phyloP scores from a whole-genome alignment of 2,329 filamentous ascomycete species.

The Mycosphaerella arachidis region DNA sequence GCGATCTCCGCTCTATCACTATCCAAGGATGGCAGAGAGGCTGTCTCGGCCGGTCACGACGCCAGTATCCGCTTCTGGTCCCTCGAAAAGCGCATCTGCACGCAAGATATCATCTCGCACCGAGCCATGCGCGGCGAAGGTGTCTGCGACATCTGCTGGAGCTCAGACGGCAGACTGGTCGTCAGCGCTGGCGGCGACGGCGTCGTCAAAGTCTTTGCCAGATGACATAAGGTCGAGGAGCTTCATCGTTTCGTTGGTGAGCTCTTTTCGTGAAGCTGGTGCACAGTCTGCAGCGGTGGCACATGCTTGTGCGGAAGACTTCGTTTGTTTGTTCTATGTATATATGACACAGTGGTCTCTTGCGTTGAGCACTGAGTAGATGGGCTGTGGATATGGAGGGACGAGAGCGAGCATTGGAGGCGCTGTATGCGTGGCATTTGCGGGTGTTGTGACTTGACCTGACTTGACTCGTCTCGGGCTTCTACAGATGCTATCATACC shows the following conservation, averaged over 20 bases:
- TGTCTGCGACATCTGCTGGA: slow-evolving; percentile 92
- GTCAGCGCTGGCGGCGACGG: slow-evolving; percentile 93
- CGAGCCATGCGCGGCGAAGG: slow-evolving; percentile 94
- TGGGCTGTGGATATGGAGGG: background rate
- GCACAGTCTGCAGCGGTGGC: background rate
- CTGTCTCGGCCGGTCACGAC: slow-evolving; percentile 93
- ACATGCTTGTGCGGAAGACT: background rate
- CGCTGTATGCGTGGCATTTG: background rate
- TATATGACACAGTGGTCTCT: background rate
- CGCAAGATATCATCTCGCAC: slow-evolving; percentile 90
- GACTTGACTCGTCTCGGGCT: background rate
- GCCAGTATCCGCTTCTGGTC: slow-evolving; percentile 96
- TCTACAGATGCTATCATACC: background rate
- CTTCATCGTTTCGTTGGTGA: background rate
- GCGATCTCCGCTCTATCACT: slow-evolving; percentile 88
- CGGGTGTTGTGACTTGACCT: background rate
- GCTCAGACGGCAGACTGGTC: slow-evolving; percentile 88
- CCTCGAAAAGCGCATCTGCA: slow-evolving; percentile 89
- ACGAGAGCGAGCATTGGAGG: background rate
- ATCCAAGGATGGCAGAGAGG: slow-evolving; percentile 87
- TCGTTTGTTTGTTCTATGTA: background rate
- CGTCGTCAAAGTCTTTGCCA: slow-evolving; percentile 83
- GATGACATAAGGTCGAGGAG: slow-evolving; percentile 14
- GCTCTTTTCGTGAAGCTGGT: background rate
- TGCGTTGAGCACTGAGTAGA: background rate